Percentiles rank a stretch among this genome's conserved stretches.
These are phyloP conservation scores for Helminthosporium solani DNA, from an alignment of 2,329 filamentous ascomycete species.

Conservation along the genomic window DNA sequence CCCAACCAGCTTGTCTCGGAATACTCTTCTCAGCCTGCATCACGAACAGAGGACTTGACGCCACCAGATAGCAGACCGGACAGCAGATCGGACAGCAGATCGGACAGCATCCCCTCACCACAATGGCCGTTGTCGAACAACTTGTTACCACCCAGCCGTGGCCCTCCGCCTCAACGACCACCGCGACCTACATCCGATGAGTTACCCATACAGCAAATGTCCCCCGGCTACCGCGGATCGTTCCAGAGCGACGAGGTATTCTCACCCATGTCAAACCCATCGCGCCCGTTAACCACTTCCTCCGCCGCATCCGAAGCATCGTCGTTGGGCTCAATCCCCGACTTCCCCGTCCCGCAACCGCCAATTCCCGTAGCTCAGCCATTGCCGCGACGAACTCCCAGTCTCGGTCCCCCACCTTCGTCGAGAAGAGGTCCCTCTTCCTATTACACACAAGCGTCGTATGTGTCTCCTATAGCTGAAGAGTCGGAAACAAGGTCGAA, in stretches of 20 bases:
- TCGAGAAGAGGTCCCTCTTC: constrained; percentile 50
- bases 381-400: constrained; percentile 41
- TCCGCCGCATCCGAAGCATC: constrained; percentile 43
- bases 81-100: constrained; percentile 15
- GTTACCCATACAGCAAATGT: constrained; percentile 32
- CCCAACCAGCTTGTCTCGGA: constrained; percentile 38
- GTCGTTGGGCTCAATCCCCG: constrained; percentile 44
- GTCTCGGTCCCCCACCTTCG: constrained; percentile 52
- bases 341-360: constrained; percentile 43
- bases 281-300: constrained; percentile 41
- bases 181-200: constrained; percentile 43
- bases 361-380: constrained; percentile 38
- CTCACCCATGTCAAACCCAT: constrained; percentile 31
- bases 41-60: constrained; percentile 14
- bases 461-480: constrained; percentile 52
- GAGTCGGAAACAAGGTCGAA: constrained; percentile 50
- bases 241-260: constrained; percentile 37
- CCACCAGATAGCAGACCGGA: constrained; percentile 17
- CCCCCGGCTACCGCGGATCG: constrained; percentile 25
- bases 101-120: constrained; percentile 28
- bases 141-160: constrained; percentile 28
- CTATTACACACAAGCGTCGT: constrained; percentile 51
- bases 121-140: constrained; percentile 51
- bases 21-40: constrained; percentile 16
- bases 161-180: constrained; percentile 46